phyloP scores from a whole-genome alignment of 2,329 filamentous ascomycete species.

The Immersiporthe knoxdaviesiana region DNA sequence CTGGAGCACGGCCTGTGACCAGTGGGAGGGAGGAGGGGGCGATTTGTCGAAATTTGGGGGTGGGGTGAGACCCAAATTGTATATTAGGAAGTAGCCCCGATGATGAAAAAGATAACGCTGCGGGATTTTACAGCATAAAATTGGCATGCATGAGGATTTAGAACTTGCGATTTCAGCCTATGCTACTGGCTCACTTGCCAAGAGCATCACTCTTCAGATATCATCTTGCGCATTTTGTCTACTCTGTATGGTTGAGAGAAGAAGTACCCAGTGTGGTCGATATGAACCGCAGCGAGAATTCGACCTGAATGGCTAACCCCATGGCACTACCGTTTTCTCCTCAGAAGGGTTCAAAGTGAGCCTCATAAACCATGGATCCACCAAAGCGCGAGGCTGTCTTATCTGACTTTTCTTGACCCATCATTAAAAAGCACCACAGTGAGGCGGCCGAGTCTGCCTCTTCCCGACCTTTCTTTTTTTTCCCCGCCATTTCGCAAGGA shows the following conservation, averaged over 20 bases:
- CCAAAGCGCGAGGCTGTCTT: not conserved
- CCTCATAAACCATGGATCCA: not conserved
- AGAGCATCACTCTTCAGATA: not conserved
- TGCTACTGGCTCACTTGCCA: not conserved
- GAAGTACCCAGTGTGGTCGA: not conserved
- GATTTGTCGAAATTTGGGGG: not conserved
- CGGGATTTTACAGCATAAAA: not conserved
- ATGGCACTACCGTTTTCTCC: too few relatives aligned
- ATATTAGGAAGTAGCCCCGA: not conserved
- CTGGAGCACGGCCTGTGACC: conserved; percentile 25
- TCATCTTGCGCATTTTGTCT: not conserved
- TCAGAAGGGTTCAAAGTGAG: not conserved
- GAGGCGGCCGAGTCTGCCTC: not conserved
- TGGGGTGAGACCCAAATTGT: not conserved
- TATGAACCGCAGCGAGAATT: not conserved
- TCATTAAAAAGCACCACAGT: not conserved
- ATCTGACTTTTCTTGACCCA: not conserved
- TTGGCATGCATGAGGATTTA: not conserved
- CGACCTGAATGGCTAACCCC: not conserved
- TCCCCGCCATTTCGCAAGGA: not conserved
- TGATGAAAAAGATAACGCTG: not conserved
- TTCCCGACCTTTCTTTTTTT: too few relatives aligned
- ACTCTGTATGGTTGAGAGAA: not conserved
- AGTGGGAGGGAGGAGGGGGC: not conserved
- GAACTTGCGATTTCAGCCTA: not conserved